Evolutionary conservation across 805 yeast genomes (phyloP), one percentile per base, ranked within the genome.

Genomic region (Candida ovalis): DNA sequence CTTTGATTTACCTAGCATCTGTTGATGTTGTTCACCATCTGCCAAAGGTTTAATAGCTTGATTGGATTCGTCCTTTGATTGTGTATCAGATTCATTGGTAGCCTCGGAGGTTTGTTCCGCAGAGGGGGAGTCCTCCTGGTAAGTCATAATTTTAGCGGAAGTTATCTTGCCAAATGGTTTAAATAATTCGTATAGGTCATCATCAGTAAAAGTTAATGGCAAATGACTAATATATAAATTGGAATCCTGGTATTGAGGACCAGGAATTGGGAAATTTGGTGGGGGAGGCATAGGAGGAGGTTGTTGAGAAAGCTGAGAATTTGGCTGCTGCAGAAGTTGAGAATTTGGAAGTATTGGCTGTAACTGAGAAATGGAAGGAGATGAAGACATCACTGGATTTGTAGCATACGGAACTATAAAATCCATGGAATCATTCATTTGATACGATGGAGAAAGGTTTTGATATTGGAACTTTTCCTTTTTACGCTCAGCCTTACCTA

Each of bases 191-290:
- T 57, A 48, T 28, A 81, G 66, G 53, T 78, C 82, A 19, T 75
- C 70, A 62, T 86, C 89, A 44, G 69, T 72, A 62, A 83, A 78
- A 3, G 70, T 53, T 12, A 72, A 54, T 5, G 87, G 84, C 36
- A 87, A 66, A 59, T 81, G 80, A 51, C 81, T 84, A 32, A 87
- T 81, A 60, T 86, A 87, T 40, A 87, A 71, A 63, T 87, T 87
- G 4, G 89, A 80, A 56, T 84, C 89, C 61, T 83, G 89, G 54
- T 70, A 76, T 45, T 69, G 66, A 8, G 77, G 76, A 0, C 76
- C 76, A 3, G 77, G 75, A 8, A 73, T 57, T 17, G 75, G 66
- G 46, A 70, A 59, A n/a, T 75, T 68, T 4, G 66, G 56, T 6
- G 61, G 43, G 18, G 68, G 58, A 18, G 63, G 55, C 24, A 59